Conservation (phyloP, 2,329 filamentous ascomycete genomes). For the Sarocladium brachiariae region DNA sequence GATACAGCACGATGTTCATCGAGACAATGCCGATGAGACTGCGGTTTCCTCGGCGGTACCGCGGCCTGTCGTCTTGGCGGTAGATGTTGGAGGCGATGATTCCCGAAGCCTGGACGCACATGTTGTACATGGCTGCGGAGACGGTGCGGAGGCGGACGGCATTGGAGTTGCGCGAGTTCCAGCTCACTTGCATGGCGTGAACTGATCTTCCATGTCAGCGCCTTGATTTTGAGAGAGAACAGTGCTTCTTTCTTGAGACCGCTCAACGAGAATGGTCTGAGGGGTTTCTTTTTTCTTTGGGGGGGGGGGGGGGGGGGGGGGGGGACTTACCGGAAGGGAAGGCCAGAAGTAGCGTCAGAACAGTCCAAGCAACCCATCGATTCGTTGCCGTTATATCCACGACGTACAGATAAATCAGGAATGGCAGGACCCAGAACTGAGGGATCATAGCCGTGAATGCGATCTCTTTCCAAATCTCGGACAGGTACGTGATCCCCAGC, state of each 20-base stretch:
- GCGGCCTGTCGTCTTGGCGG: slow-evolving; percentile 18
- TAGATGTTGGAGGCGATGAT: slow-evolving; percentile 36
- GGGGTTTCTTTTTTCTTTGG: too few relatives aligned
- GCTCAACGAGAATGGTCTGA: too few relatives aligned
- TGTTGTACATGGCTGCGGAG: slow-evolving; percentile 57
- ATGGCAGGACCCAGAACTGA: not conserved
- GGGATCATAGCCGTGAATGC: not conserved
- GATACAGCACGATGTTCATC: slow-evolving; percentile 24
- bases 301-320: too few relatives aligned
- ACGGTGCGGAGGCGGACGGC: slow-evolving; percentile 55
- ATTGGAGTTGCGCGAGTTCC: slow-evolving; percentile 45
- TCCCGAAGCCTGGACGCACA: slow-evolving; percentile 37
- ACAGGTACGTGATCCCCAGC: slow-evolving; percentile 5
- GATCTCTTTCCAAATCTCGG: not conserved
- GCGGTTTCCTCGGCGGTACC: slow-evolving; percentile 39
- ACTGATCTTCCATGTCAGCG: not conserved
- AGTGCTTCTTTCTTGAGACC: too few relatives aligned
- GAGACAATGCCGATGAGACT: slow-evolving; percentile 42
- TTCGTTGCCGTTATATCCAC: not conserved
- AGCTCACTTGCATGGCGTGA: slow-evolving; percentile 9
- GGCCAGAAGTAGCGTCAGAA: not conserved
- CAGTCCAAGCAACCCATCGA: not conserved
- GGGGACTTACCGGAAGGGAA: not conserved
- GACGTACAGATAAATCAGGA: not conserved
- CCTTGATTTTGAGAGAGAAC: too few relatives aligned